These are phyloP conservation scores for Botryotinia calthae DNA, from an alignment of 2,329 filamentous ascomycete species.

Conservation along the genomic window DNA sequence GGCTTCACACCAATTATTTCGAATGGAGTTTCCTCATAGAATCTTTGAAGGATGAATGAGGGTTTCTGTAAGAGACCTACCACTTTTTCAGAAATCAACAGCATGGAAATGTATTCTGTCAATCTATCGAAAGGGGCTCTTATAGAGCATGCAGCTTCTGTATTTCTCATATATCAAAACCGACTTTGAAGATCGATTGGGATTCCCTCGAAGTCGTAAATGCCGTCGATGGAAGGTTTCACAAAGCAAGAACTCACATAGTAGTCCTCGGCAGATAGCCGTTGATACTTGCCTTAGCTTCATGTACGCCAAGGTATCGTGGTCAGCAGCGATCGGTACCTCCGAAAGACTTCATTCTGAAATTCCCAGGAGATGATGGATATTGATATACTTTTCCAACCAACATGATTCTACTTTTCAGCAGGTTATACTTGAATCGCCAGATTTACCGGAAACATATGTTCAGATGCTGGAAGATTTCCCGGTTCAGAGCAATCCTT, in stretches of 20 bases:
- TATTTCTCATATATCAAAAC: neutral
- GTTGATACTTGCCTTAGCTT: neutral
- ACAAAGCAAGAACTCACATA: neutral
- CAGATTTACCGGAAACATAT: neutral
- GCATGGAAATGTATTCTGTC: neutral
- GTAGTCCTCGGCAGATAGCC: neutral
- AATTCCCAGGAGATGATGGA: neutral
- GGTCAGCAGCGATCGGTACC: neutral
- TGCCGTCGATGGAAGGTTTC: neutral
- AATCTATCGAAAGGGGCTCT: accelerated
- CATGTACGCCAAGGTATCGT: neutral
- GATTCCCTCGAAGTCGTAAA: neutral
- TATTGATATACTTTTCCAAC: neutral
- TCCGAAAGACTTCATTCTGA: neutral
- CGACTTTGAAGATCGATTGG: neutral
- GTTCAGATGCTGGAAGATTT: neutral
- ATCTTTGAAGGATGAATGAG: neutral
- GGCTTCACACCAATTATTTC: neutral
- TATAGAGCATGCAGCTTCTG: neutral
- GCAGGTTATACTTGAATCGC: accelerated
- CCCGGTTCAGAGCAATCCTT: neutral
- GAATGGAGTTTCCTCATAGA: neutral
- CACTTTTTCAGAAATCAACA: neutral
- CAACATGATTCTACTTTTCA: accelerated
- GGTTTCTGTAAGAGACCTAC: neutral